Evolutionary conservation across 2,329 filamentous ascomycete genomes (phyloP), one percentile per base, ranked within the genome.

Genomic region (Exophiala calicioides): DNA sequence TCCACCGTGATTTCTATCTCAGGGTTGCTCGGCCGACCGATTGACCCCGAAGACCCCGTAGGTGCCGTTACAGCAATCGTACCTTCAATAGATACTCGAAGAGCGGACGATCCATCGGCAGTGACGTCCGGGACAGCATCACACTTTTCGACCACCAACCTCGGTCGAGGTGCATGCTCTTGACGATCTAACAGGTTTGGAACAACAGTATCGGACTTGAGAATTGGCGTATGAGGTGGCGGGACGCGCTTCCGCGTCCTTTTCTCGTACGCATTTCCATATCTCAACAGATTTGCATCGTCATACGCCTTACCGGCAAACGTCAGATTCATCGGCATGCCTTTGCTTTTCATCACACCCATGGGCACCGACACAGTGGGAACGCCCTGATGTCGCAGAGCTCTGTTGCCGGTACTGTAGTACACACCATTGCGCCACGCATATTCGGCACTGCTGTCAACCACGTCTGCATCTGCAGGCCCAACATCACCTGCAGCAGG

Each of bases 291-390:
- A n/a, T n/a, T n/a, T n/a, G n/a, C n/a, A n/a, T 80, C 77, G 0
- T 69, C 64, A 35, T 75, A 76, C 1, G 73, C 74, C 24, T 68
- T 73, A 0, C 71, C 72, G 0, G 71, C 73, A 57, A 81, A 78
- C 0, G 76, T 79, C 8, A 80, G 53, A 19, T 75, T 75, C 0
- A 79, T 67, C 0, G 78, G 77, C 71, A 81, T 78, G 1, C 58
- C 52, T 35, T 66, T 74, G 6, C 70, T 64, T 1, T 52, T 56
- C 64, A 79, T 68, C 1, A 68, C 46, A 0, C 77, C 77, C 77
- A 80, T 80, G 0, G 76, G 71, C 0, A 79, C 74, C 0, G 69
- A 75, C 2, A 81, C 68, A 0, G 73, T 77, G 0, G 78, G 78
- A 0, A 81, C 68, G 0, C 78, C 78, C 2, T 80, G 63, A 43